Base-by-base conservation (phyloP, 129 eudicot genomes). In the Pseudognaphalium luteoalbum region DNA sequence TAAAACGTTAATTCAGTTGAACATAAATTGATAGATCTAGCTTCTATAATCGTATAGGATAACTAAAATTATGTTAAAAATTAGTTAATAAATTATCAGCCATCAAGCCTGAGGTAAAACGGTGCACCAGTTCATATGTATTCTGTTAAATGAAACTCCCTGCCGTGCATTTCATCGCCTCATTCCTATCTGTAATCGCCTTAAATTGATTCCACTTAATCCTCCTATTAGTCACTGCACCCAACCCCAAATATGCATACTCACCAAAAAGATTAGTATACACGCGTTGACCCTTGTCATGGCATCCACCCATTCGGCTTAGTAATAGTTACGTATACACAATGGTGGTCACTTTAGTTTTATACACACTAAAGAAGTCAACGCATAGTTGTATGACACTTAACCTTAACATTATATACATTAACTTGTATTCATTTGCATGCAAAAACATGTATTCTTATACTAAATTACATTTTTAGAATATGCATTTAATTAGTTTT, bases 231-330 rank as follows among this genome's bases (percentile, higher is more conserved):
- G 22, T 39, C 4, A 9, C 32, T 39, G 72, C 72, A 35, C 56
- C 72, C n/a, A 7, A 16, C 9, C 72, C 72, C 52, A 67, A 56
- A 42, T 67, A 37, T 37, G 17, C 72, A 67, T 67, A 67, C 72
- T 67, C 72, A 2, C 54, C 56, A 67, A n/a, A 67, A 67, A 67
- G 20, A 8, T 56, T 39, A 1, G 72, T 67, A 2, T 67, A 25
- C 56, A 22, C 39, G 20, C 10, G 30, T 39, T 6, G 44, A 39
- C 54, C 54, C 54, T n/a, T 20, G 54, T 56, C 30, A n/a, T 20
- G 19, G 52, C 17, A 67, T 35, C 72, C 72, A 67, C 56, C 72
- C 72, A 17, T 67, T 33, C 16, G 54, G 21, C n/a, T n/a, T n/a
- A n/a, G n/a, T n/a, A n/a, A n/a, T n/a, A n/a, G n/a, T n/a, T n/a